Base-by-base conservation (phyloP, 73 alveolate genomes). In the Paramecium octaurelia region DNA sequence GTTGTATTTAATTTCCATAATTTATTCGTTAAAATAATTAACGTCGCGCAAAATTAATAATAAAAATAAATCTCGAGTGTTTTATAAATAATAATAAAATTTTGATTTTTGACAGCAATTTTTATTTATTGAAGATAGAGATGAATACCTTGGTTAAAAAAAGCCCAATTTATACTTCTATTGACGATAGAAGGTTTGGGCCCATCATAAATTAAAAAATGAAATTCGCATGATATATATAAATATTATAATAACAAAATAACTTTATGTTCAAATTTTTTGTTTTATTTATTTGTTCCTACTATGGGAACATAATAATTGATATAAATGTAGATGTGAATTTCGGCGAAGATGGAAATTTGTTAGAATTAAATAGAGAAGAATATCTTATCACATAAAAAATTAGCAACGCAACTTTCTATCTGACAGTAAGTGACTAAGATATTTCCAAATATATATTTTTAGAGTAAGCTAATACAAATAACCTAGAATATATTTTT, bases 1-100 rank as follows among this genome's bases (percentile, higher is more conserved):
- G 48, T 75, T 75, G 34, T 75, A 75, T 36, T 75, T 75, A 36
- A 40, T 75, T 36, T 34, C 60, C 38, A 36, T 40, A 31, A 68
- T 75, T 75, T 35, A 75, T 75, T 75, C 88, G 88, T 75, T 75
- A 75, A 75, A 75, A 36, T 36, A 75, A 14, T 75, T 75, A 75
- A 75, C 88, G 40, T 75, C 88, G 88, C 88, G 88, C 64, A 34
- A 75, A 34, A 16, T 34, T 34, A 16, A 75, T 75, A 14, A 75
- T 35, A 75, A 68, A 68, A 20, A 54, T 54, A 18, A 54, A 54
- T 54, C n/a, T 54, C 69, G 18, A 54, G 27, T 12, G 0, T 14
- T 27, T 48, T n/a, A 48, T 44, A 8, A 44, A 44, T 44, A 44
- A 44, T 11, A 44, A 8, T 6, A 44, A 9, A 44, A 44, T 44